Conservation (phyloP, 192 early-diverging fungal genomes). For the Chytriomyces hyalinus region DNA sequence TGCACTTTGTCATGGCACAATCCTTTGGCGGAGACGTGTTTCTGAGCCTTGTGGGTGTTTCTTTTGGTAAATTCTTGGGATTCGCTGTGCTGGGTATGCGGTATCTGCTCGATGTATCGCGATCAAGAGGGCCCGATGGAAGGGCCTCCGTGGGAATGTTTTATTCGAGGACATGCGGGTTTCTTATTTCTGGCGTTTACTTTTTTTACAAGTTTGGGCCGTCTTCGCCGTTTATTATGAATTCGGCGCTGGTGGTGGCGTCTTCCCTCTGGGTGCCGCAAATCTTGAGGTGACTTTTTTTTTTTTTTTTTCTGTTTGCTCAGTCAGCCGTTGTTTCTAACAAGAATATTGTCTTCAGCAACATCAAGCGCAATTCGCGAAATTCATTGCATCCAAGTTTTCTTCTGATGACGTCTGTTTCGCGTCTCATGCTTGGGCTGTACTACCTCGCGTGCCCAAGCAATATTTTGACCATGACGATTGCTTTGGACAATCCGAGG, state of each 20-base stretch:
- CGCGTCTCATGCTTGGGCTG: conserved; percentile 64
- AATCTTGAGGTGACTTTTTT: conserved; percentile 51
- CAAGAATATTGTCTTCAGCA: conserved; percentile 41
- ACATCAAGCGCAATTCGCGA: conserved; percentile 67
- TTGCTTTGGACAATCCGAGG: conserved; percentile 50
- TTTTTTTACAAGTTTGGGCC: conserved; percentile 65
- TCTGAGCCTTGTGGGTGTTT: conserved; percentile 62
- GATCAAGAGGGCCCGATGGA: conserved; percentile 61
- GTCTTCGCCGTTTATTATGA: conserved; percentile 52
- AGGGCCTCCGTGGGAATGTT: conserved; percentile 51
- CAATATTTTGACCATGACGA: conserved; percentile 51
- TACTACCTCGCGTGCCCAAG: conserved; percentile 67
- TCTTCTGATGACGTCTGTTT: conserved; percentile 61
- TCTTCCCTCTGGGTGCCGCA: conserved; percentile 87
- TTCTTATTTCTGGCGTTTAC: conserved; percentile 64
- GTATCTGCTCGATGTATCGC: conserved; percentile 73
- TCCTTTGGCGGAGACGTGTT: conserved; percentile 50
- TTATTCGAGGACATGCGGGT: conserved; percentile 65
- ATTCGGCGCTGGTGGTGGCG: conserved; percentile 48
- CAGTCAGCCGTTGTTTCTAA: background rate
- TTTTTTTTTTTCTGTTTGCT: background rate
- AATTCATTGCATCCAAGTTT: conserved; percentile 63
- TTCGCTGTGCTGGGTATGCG: conserved; percentile 73
- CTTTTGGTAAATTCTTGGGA: conserved; percentile 70
- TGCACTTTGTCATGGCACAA: conserved; percentile 22